Evolutionary conservation across 331 rosid genomes (phyloP).

Genomic region (Phaseolus coccineus): DNA sequence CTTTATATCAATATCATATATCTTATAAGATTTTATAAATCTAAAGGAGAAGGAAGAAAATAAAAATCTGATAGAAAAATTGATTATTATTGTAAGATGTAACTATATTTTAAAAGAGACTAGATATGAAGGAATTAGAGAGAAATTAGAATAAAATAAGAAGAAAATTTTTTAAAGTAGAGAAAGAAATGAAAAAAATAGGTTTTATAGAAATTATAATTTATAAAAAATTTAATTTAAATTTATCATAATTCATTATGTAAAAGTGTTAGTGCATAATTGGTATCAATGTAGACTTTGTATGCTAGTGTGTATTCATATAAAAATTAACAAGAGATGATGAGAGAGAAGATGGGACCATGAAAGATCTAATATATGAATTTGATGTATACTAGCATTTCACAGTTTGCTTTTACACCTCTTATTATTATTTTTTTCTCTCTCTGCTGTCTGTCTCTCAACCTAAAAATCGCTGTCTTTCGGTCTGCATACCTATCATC

Average conservation of each 20-base stretch:
- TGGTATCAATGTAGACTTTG: neutral
- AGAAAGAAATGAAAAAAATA: no score
- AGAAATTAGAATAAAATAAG: no score
- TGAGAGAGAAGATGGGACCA: slow-evolving; percentile 10
- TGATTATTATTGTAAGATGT: no score
- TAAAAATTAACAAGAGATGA: neutral
- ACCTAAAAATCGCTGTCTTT: slow-evolving; percentile 75
- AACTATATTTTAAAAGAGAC: no score
- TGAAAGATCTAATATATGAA: neutral
- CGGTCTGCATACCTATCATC: slow-evolving; percentile 64
- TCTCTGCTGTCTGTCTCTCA: slow-evolving; percentile 50
- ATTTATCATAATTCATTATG: neutral
- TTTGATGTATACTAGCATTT: neutral
- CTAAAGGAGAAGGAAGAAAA: no score
- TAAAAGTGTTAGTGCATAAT: neutral
- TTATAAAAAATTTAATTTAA: neutral
- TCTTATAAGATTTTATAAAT: no score
- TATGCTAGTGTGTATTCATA: neutral
- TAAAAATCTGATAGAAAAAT: no score
- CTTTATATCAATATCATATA: no score
- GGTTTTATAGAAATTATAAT: no score
- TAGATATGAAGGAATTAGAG: no score
- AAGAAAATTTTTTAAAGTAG: no score
- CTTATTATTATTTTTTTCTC: neutral
- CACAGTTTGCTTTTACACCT: neutral